phyloP scores from a whole-genome alignment of 495 filamentous ascomycete genomes.

The Penicillium canescens region DNA sequence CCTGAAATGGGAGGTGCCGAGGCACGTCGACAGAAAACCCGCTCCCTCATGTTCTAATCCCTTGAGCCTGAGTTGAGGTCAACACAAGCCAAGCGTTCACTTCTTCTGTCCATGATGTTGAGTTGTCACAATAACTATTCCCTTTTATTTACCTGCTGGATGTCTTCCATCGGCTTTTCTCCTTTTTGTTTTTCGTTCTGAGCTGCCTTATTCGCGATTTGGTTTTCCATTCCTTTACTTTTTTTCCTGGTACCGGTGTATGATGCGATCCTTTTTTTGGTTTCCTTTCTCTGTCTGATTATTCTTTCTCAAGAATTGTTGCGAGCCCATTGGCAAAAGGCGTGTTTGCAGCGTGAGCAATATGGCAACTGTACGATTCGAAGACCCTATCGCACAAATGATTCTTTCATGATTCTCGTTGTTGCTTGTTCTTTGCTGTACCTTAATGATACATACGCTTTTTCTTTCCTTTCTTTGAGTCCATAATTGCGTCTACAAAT shows the following conservation, averaged over 20 bases:
- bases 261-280: constrained; percentile 17
- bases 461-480: constrained; percentile 26
- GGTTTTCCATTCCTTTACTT: neutral
- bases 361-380: constrained; percentile 26
- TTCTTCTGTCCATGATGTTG: constrained; percentile 32
- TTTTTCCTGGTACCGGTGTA: constrained; percentile 27
- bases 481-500: constrained; percentile 29
- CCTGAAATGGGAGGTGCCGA: constrained; percentile 41
- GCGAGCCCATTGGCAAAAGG: constrained; percentile 3
- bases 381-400: constrained; percentile 23
- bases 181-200: constrained; percentile 11
- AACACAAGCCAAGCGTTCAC: constrained; percentile 17
- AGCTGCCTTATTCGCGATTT: neutral
- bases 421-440: constrained; percentile 23
- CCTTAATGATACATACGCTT: constrained; percentile 40
- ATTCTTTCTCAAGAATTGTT: constrained; percentile 11
- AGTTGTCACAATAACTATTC: constrained; percentile 30
- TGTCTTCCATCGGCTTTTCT: constrained; percentile 4
- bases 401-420: constrained; percentile 13
- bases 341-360: constrained; percentile 13
- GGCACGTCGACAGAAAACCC: constrained; percentile 44
- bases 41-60: constrained; percentile 40
- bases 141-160: constrained; percentile 19
- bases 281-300: constrained; percentile 18
- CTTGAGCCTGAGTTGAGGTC: constrained; percentile 3